phyloP scores from a whole-genome alignment of 2,329 filamentous ascomycete genomes.

The Fusarium sp. region DNA sequence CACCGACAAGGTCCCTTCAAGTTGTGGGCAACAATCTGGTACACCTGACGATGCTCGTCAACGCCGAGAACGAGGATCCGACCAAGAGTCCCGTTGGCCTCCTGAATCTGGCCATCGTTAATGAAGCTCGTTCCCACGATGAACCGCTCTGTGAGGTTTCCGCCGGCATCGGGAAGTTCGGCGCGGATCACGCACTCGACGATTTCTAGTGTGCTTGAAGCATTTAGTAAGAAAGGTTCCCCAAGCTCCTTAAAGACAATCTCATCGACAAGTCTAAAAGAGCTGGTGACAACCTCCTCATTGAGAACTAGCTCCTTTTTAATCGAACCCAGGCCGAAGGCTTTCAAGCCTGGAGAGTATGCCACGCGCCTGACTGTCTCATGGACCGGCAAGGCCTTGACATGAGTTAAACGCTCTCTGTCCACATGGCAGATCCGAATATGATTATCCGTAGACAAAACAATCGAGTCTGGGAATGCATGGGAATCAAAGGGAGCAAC shows the following conservation, averaged over 20 bases:
- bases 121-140: constrained; percentile 90
- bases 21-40: constrained; percentile 73
- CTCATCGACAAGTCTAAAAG: constrained; percentile 92
- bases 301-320: constrained; percentile 76
- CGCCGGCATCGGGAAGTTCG: constrained; percentile 70
- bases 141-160: constrained; percentile 77
- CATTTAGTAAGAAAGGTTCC: constrained; percentile 70
- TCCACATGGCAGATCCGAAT: constrained; percentile 86
- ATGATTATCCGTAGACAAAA: constrained; percentile 80
- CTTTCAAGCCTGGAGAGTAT: constrained; percentile 81
- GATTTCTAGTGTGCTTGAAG: constrained; percentile 68
- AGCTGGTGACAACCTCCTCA: constrained; percentile 80
- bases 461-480: constrained; percentile 83
- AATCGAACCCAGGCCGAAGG: constrained; percentile 89
- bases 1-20: constrained; percentile 86
- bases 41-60: constrained; percentile 77
- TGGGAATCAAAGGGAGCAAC: constrained; percentile 86
- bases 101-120: constrained; percentile 65
- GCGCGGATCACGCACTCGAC: constrained; percentile 87
- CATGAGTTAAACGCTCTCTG: constrained; percentile 86
- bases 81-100: constrained; percentile 65
- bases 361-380: constrained; percentile 89
- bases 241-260: constrained; percentile 84
- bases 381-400: constrained; percentile 80
- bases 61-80: constrained; percentile 89